A percentile compares a stretch with the other conserved stretches of the same genome.
Evolutionary conservation across 2,329 filamentous ascomycete genomes (phyloP).

Genomic region (Arthrinium phaeospermum): DNA sequence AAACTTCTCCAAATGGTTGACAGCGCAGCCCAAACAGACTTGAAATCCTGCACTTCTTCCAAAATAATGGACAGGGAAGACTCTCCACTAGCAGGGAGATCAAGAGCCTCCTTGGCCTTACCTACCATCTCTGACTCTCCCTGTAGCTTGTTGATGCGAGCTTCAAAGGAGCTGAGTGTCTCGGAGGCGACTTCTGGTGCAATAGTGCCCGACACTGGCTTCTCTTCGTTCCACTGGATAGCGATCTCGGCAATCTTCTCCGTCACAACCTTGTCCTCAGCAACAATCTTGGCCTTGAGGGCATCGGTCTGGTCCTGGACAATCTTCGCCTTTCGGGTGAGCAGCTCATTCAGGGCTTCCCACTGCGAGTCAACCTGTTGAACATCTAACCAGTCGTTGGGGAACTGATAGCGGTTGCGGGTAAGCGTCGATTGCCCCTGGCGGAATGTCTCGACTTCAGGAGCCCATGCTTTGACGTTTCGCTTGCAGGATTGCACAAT

Average conservation of each 20-base stretch:
- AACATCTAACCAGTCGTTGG: constrained; percentile 91
- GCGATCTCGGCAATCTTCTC: constrained; percentile 88
- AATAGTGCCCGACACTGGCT: constrained; percentile 93
- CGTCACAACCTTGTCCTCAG: constrained; percentile 89
- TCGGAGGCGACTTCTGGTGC: constrained; percentile 86
- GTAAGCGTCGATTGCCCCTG: constrained; percentile 93
- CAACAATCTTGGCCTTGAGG: constrained; percentile 89
- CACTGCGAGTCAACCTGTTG: constrained; percentile 97
- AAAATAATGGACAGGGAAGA: constrained; percentile 84
- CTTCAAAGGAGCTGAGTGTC: constrained; percentile 82
- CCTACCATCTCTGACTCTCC: constrained; percentile 92
- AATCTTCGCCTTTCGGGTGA: constrained; percentile 91
- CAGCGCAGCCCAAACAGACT: constrained; percentile 95
- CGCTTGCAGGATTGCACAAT: constrained; percentile 96
- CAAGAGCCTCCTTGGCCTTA: constrained; percentile 95
- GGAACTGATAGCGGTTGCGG: constrained; percentile 92
- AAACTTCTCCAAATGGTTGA: constrained; percentile 97
- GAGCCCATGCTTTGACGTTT: constrained; percentile 91
- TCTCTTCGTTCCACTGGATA: constrained; percentile 91
- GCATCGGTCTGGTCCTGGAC: constrained; percentile 97
- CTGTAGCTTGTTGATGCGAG: constrained; percentile 82
- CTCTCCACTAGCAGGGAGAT: constrained; percentile 80
- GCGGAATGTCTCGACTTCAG: constrained; percentile 93
- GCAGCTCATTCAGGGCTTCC: constrained; percentile 89
- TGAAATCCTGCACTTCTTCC: constrained; percentile 98